These are phyloP conservation scores for Solanum arcanum DNA, from an alignment of 257 asterid genomes.

Conservation along the genomic window DNA sequence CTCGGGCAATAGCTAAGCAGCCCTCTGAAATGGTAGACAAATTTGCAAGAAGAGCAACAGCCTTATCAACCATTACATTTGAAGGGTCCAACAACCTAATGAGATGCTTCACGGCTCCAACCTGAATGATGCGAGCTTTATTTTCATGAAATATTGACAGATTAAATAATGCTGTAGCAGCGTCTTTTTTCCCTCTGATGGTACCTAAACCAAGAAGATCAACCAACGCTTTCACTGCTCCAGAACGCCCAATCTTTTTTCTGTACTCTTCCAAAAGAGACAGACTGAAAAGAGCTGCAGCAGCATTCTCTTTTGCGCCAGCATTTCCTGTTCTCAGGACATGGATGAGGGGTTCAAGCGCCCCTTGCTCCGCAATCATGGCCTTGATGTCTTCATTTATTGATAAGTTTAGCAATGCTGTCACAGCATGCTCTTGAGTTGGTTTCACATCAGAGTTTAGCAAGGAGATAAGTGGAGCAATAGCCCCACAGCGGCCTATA, in stretches of 20 bases:
- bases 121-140: constrained; percentile 86
- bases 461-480: constrained; percentile 57
- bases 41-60: constrained; percentile 90
- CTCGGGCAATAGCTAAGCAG: constrained; percentile 75
- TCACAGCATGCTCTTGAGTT: constrained; percentile 84
- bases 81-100: constrained; percentile 59
- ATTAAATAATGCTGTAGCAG: constrained; percentile 84
- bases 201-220: constrained; percentile 69
- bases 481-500: constrained; percentile 74
- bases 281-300: constrained; percentile 87
- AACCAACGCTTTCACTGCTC: constrained; percentile 74
- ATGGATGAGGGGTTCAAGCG: constrained; percentile 75
- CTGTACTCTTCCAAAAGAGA: constrained; percentile 78
- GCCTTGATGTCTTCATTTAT: constrained; percentile 55
- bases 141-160: constrained; percentile 84
- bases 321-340: constrained; percentile 65
- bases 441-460: constrained; percentile 42
- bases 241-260: constrained; percentile 71
- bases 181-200: constrained; percentile 83
- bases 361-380: constrained; percentile 61
- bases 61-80: constrained; percentile 75
- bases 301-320: constrained; percentile 83
- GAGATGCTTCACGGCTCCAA: constrained; percentile 75
- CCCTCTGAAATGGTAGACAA: constrained; percentile 72
- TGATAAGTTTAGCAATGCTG: constrained; percentile 80